Base-by-base conservation (phyloP, 768 basidiomycete species). In the Russula virescens region DNA sequence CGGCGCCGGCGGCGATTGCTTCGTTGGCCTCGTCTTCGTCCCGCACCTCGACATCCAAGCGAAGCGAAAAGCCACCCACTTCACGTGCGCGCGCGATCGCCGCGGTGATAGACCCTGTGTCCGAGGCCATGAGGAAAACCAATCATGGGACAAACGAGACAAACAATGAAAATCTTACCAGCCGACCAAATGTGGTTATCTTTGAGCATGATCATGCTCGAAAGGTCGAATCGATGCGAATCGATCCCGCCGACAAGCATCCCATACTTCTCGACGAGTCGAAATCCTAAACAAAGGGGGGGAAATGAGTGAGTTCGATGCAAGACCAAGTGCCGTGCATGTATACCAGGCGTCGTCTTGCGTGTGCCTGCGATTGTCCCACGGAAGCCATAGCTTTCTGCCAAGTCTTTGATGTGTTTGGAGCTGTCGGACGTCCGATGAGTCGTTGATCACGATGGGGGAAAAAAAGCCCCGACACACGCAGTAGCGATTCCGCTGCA, bases 151-250 rank as follows among this genome's bases (percentile, higher is more conserved):
- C 7, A 13, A 21, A 5, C 51, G 42, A 52, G 35, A 8, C 10
- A 11, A 11, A 38, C 2, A 11, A 38, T 26, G 28, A 34, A 4
- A n/a, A 26, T 57, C 80, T 64, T 70, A 87, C 94, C 94, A 47
- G 87, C 90, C 3, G 94, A 96, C 95, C 94, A 98, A 71, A 98
- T 91, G 72, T 99, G 97, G 72, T 99, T 99, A 70, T 99, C 97
- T 75, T 98, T 98, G 70, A 99, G 84, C 97, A 99, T 99, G 71
- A 99, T 95, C 97, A 99, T 98, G 72, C 90, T 91, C 31, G 91
- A 94, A n/a, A 98, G 80, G 73, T 98, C 95, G 68, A 97, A 88
- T 25, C 97, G 84, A 77, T 99, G 97, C 10, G 91, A 78, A 72
- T 99, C 96, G 69, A 98, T 89, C 7, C 97, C 97, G 19, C 97